A percentile compares a stretch with the other conserved stretches of the same genome.
These are phyloP conservation scores for Tolypocladium pustulatum DNA, from an alignment of 2,329 filamentous ascomycete species.

Conservation along the genomic window DNA sequence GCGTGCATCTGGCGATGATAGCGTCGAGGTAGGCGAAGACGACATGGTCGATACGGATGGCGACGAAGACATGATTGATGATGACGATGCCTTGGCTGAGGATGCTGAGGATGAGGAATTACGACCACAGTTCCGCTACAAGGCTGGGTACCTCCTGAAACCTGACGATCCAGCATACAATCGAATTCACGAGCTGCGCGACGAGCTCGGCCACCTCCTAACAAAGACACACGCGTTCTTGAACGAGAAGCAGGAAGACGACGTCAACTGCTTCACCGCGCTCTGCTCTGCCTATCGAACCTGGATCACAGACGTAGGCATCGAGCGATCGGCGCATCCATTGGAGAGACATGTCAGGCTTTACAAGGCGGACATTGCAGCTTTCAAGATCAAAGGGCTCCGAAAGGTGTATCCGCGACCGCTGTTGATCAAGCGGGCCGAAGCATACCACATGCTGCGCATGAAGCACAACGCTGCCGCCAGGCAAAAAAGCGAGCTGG, in stretches of 20 bases:
- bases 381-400: constrained; percentile 89
- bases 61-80: constrained; percentile 33
- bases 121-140: constrained; percentile 78
- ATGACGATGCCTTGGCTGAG: constrained; percentile 46
- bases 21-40: constrained; percentile 30
- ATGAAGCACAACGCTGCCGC: constrained; percentile 87
- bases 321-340: constrained; percentile 88
- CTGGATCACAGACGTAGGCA: constrained; percentile 96
- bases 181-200: constrained; percentile 70
- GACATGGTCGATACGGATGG: constrained; percentile 48
- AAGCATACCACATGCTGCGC: constrained; percentile 91
- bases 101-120: constrained; percentile 72
- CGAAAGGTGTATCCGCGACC: constrained; percentile 89
- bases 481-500: constrained; percentile 78
- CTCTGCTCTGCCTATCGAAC: constrained; percentile 86
- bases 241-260: constrained; percentile 77
- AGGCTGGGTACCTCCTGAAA: constrained; percentile 73
- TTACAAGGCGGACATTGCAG: constrained; percentile 75
- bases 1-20: constrained; percentile 47
- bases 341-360: constrained; percentile 78
- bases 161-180: constrained; percentile 48
- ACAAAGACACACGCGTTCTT: constrained; percentile 81
- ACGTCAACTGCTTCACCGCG: constrained; percentile 89
- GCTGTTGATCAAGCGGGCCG: constrained; percentile 82
- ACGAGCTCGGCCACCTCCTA: constrained; percentile 68